Base-by-base conservation (phyloP, 257 asterid genomes). In the Solanum peruvianum region DNA sequence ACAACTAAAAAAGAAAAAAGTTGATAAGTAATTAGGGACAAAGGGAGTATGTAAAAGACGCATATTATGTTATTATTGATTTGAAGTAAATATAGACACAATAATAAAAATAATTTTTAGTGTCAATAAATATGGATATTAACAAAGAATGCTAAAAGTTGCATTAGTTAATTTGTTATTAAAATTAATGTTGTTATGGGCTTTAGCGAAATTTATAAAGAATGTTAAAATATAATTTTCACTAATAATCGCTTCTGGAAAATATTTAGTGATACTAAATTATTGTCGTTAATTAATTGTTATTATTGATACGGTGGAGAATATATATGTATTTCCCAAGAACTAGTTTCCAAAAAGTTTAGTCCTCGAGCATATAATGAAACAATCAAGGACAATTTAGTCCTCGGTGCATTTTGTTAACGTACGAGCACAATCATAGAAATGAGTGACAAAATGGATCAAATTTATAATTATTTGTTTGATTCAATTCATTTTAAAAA, bases 291-390 rank as follows among this genome's bases (percentile, higher is more conserved):
- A 52, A 52, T 18, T 1, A 52, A 52, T 52, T 2, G 0, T 2
- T 16, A 52, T 16, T 52, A 6, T 52, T 52, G 0, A 52, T 52
- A 0, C 0, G 0, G 2, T 2, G n/a, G n/a, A 56, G 64, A 56
- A 56, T 56, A 56, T 56, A 18, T 56, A 56, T 56, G 64, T 56
- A 56, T 18, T 56, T 58, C 21, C 49, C 49, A 72, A 72, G 27
- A 72, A 20, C 25, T 71, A 16, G 7, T 75, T n/a, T n/a, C 37
- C 82, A 33, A 75, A 23, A 23, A 42, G 2, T 25, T 4, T 42
- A 42, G 37, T 76, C 35, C 23, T 76, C 45, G 35, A 42, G 7
- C 37, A 76, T 76, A 42, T 76, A 76, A 69, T 69, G 23, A 69
- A 76, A 76, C 6, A 42, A 41, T n/a, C 4, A 0, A 42, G 37